Evolutionary conservation across 2,329 filamentous ascomycete genomes (phyloP).

Genomic region (Boeremia exigua): DNA sequence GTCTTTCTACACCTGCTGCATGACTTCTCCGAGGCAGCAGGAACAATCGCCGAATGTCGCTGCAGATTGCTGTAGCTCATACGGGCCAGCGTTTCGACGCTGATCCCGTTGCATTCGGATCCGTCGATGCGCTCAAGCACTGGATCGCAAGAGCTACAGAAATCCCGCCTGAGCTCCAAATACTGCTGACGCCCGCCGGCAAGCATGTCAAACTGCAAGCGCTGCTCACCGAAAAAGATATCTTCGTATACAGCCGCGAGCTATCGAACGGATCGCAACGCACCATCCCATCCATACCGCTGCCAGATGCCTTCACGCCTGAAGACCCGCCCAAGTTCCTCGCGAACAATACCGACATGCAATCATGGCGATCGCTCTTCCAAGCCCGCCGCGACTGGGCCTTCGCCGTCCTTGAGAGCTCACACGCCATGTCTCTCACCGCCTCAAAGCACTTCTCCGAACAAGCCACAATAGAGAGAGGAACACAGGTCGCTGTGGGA

Average conservation of each 20-base stretch:
- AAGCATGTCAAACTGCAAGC: conserved; percentile 83
- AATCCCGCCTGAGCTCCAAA: conserved; percentile 79
- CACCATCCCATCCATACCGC: conserved; percentile 58
- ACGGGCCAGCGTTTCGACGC: conserved; percentile 84
- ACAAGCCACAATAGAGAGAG: conserved; percentile 77
- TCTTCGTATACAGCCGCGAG: conserved; percentile 89
- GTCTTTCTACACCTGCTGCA: conserved; percentile 25
- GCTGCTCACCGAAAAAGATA: conserved; percentile 82
- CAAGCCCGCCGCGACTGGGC: conserved; percentile 83
- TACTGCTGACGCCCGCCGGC: conserved; percentile 83
- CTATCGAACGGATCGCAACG: conserved; percentile 52
- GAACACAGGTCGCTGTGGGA: conserved; percentile 81
- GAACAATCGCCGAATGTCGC: conserved; percentile 70
- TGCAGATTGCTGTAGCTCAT: conserved; percentile 90
- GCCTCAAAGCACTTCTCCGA: conserved; percentile 72
- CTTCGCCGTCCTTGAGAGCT: conserved; percentile 70
- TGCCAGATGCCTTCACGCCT: conserved; percentile 66
- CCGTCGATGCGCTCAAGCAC: conserved; percentile 81
- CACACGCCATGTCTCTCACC: conserved; percentile 67
- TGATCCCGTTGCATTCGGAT: conserved; percentile 76
- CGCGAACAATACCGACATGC: conserved; percentile 76
- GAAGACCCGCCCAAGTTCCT: conserved; percentile 77
- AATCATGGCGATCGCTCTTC: conserved; percentile 89
- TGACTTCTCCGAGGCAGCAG: conserved; percentile 26
- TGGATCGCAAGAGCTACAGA: conserved; percentile 78